phyloP scores from a whole-genome alignment of 768 basidiomycete genomes.

The Neoboletus magnificus region DNA sequence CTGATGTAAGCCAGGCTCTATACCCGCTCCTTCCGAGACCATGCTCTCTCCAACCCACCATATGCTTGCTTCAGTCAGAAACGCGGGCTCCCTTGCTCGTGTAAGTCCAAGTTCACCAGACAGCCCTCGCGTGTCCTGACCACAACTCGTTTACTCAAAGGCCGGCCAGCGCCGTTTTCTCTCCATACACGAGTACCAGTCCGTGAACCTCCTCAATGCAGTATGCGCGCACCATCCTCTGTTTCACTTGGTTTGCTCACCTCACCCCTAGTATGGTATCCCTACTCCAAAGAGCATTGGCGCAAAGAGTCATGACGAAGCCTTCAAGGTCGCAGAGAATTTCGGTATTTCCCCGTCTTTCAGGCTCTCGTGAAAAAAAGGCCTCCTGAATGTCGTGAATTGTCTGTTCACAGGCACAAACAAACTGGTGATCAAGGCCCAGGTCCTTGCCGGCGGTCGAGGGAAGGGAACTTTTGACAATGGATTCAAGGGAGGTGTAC shows the following conservation, averaged over 20 bases:
- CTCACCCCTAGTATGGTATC: slow-evolving; percentile 78
- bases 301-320: slow-evolving; percentile 87
- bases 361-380: neutral
- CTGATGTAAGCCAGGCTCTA: slow-evolving; percentile 36
- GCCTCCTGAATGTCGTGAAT: neutral
- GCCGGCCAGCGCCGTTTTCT: slow-evolving; percentile 84
- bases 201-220: slow-evolving; percentile 89
- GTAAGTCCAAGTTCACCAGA: slow-evolving; percentile 35
- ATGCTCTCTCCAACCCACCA: slow-evolving; percentile 25
- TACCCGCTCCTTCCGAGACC: slow-evolving; percentile 9
- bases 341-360: slow-evolving; percentile 57
- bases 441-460: slow-evolving; percentile 96
- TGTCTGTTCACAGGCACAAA: slow-evolving; percentile 50
- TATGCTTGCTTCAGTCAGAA: slow-evolving; percentile 70
- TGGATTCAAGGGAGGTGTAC: slow-evolving; percentile 97
- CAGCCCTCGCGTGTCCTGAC: neutral
- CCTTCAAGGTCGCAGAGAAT: slow-evolving; percentile 81
- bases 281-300: slow-evolving; percentile 89
- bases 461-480: slow-evolving; percentile 97
- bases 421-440: slow-evolving; percentile 94
- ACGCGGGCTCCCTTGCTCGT: slow-evolving; percentile 60
- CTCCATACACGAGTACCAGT: slow-evolving; percentile 98
- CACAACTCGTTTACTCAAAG: slow-evolving; percentile 31
- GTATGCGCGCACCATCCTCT: slow-evolving; percentile 42
- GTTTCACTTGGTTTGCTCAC: neutral